phyloP scores from a whole-genome alignment of 2,329 filamentous ascomycete genomes.

The Botryosphaeria dothidea region DNA sequence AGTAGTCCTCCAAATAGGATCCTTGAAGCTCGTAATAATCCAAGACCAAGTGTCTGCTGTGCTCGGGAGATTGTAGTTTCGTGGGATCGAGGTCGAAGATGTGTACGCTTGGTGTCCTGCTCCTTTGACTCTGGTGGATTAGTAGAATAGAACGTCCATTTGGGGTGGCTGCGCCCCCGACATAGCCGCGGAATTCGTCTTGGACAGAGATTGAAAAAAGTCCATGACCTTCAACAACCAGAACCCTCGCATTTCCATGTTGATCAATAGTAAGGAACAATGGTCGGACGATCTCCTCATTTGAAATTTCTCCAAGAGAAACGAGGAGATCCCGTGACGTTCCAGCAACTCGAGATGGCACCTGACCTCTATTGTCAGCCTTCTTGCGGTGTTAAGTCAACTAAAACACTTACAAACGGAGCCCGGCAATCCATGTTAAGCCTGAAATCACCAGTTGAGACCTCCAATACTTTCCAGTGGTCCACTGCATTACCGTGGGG shows the following conservation, averaged over 20 bases:
- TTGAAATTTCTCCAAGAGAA: not conserved
- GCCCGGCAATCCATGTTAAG: not conserved
- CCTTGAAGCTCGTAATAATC: not conserved
- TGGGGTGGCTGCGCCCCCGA: not conserved
- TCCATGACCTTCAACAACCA: not conserved
- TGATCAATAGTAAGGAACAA: slow-evolving; percentile 3
- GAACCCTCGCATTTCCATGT: not conserved
- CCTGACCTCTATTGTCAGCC: not conserved
- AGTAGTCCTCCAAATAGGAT: not conserved
- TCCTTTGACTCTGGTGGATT: not conserved
- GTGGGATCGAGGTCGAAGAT: not conserved
- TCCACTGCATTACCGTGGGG: not conserved
- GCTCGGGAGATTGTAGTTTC: not conserved
- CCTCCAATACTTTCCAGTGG: not conserved
- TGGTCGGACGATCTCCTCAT: not conserved
- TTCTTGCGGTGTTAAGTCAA: not conserved
- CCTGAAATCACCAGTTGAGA: not conserved
- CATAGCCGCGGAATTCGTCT: not conserved
- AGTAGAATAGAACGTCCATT: slow-evolving; percentile 1
- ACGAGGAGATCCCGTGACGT: not conserved
- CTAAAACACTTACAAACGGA: not conserved
- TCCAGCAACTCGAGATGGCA: not conserved
- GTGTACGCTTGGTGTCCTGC: not conserved
- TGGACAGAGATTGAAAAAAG: not conserved
- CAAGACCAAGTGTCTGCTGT: not conserved